A percentile compares a stretch with the other conserved stretches of the same genome.
Conservation (phyloP, 176 grass and related monocot species). For the Zoysia pacifica region DNA sequence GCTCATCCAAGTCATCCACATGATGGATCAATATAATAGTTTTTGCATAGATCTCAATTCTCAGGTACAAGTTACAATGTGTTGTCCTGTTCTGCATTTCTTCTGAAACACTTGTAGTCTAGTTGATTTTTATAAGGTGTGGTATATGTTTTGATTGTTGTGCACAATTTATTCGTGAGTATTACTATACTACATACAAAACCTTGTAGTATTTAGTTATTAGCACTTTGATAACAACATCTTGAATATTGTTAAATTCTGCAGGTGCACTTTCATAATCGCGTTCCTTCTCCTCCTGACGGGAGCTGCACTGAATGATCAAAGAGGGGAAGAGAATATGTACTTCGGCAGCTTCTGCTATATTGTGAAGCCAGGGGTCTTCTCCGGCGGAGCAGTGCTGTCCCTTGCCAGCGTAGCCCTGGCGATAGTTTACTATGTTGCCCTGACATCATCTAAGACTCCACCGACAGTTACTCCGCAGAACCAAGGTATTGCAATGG, state of each 20-base stretch:
- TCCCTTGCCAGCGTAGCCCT: slow-evolving; percentile 83
- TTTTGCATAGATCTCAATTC: slow-evolving; percentile 20
- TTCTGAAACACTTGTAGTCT: not conserved
- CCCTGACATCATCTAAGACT: slow-evolving; percentile 56
- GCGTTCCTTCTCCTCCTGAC: slow-evolving; percentile 87
- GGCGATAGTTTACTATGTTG: slow-evolving; percentile 84
- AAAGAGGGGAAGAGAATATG: slow-evolving; percentile 84
- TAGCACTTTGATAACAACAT: not conserved
- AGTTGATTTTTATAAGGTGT: not conserved
- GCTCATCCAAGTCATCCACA: not conserved
- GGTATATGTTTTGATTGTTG: not conserved
- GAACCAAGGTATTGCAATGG: slow-evolving; percentile 78
- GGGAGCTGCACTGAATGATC: slow-evolving; percentile 82
- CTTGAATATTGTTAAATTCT: not conserved
- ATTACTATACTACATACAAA: not conserved
- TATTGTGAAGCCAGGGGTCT: slow-evolving; percentile 87
- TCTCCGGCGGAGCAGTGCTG: slow-evolving; percentile 78
- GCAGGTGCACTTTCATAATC: slow-evolving; percentile 85
- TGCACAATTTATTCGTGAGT: not conserved
- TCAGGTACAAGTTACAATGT: slow-evolving; percentile 2
- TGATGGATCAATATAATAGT: not conserved
- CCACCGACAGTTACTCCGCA: slow-evolving; percentile 41
- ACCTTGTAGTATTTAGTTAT: not conserved
- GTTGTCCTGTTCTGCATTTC: not conserved
- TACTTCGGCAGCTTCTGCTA: slow-evolving; percentile 90